These are phyloP conservation scores for Botryosphaeria agaves DNA, from an alignment of 2,329 filamentous ascomycete genomes.

Conservation along the genomic window DNA sequence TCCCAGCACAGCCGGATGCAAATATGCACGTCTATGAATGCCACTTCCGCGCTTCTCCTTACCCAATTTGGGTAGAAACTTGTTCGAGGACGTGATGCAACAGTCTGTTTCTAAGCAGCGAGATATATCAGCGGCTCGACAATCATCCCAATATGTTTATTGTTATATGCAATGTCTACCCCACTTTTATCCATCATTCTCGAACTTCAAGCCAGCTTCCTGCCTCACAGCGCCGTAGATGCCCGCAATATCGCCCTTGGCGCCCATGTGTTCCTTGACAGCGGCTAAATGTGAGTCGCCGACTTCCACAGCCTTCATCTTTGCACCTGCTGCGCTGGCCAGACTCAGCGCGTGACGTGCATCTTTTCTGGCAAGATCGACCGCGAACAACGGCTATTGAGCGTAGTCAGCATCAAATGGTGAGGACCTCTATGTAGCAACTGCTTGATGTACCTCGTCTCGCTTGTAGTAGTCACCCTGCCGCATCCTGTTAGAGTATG, in stretches of 20 bases:
- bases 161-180: too few relatives aligned
- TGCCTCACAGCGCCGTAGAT: conserved; percentile 68
- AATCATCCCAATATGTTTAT: too few relatives aligned
- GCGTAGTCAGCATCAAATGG: not conserved
- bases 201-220: conserved; percentile 58
- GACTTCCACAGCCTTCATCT: conserved; percentile 46
- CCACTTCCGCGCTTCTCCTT: too few relatives aligned
- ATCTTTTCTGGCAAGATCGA: conserved; percentile 73
- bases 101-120: too few relatives aligned
- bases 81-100: too few relatives aligned
- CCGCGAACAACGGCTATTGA: conserved; percentile 54
- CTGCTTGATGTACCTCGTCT: conserved; percentile 32
- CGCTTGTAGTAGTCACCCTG: conserved; percentile 60
- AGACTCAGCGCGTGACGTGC: conserved; percentile 53
- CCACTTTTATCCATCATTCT: too few relatives aligned
- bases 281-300: conserved; percentile 50
- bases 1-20: too few relatives aligned
- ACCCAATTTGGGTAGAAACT: too few relatives aligned
- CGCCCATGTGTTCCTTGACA: conserved; percentile 52
- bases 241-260: conserved; percentile 59
- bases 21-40: too few relatives aligned
- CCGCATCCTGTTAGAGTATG: conserved; percentile 59
- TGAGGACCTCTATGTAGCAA: not conserved
- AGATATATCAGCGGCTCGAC: too few relatives aligned
- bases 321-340: conserved; percentile 43